Conservation (phyloP, 2,329 filamentous ascomycete genomes). For the Verticillium dahliae region DNA sequence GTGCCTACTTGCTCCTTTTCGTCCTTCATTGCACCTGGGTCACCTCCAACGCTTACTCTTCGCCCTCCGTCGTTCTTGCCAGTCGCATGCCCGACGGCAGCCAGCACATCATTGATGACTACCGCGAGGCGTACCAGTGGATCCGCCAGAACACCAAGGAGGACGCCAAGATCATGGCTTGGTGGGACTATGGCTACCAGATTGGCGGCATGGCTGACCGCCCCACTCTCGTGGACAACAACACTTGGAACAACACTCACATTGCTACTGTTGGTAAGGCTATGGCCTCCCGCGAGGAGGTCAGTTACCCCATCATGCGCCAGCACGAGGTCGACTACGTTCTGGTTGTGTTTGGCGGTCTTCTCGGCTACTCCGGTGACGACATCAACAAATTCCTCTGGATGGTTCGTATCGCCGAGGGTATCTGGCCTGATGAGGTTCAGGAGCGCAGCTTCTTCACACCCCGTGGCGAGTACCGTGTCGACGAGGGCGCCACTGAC, state of each 20-base stretch:
- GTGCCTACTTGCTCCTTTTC: constrained; percentile 82
- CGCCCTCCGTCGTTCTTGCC: constrained; percentile 91
- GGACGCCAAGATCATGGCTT: constrained; percentile 98
- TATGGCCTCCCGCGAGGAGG: constrained; percentile 95
- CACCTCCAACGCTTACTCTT: constrained; percentile 97
- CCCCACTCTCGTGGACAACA: constrained; percentile 96
- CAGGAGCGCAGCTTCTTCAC: constrained; percentile 98
- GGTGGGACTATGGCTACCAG: constrained; percentile 99
- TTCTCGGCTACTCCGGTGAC: constrained; percentile 94
- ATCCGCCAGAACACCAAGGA: constrained; percentile 92
- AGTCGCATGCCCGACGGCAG: constrained; percentile 88
- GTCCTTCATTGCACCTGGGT: constrained; percentile 99
- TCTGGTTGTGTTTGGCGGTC: constrained; percentile 91
- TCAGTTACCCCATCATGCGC: constrained; percentile 97
- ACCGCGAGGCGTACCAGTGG: constrained; percentile 99
- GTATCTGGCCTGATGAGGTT: constrained; percentile 99
- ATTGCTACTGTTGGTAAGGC: constrained; percentile 98
- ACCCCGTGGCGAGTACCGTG: constrained; percentile 83
- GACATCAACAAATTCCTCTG: constrained; percentile 99
- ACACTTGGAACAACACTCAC: constrained; percentile 99
- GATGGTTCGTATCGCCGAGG: constrained; percentile 99
- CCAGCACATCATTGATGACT: constrained; percentile 98
- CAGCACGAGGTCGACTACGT: constrained; percentile 99
- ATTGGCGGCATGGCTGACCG: constrained; percentile 99
- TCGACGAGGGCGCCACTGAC: constrained; percentile 87